Base-by-base conservation (phyloP, 208 protist species). In the Acanthamoeba sp. region DNA sequence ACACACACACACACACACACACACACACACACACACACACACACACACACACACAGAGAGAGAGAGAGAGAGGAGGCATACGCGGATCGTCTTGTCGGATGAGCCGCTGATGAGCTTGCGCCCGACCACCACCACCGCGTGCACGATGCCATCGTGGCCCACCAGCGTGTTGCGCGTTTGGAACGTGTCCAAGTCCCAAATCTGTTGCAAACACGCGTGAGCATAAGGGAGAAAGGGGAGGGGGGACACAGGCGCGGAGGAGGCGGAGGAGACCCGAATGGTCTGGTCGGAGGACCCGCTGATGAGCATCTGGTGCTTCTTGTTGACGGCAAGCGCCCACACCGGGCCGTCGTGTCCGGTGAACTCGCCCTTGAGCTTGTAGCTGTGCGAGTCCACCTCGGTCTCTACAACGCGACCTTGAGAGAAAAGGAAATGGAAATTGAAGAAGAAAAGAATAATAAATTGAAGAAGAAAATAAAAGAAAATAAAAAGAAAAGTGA, bases 281-380 rank as follows among this genome's bases (percentile, higher is more conserved):
- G 87, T 76, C 40, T 92, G 7, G 45, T 92, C 87, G 36, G 48
- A 69, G 34, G 87, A 92, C 4, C 87, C 87, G 42, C 87, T 92
- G 29, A 92, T 76, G 32, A 92, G 87, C 80, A 59, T 89, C 29
- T 89, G 80, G 2, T 20, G 59, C 50, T 66, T 92, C 27, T 66
- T 66, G 36, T 20, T 69, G 6, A 92, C 87, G 1, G 87, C 87
- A 29, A 92, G 22, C 34, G 87, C 24, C 87, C 87, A 92, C n/a
- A 92, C 87, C 22, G 87, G 87, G 14, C 87, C 80, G 32, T 69
- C 55, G 36, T 92, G 87, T 4, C 87, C 87, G 9, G 3, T 69
- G 87, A 92, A 92, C 27, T n/a, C 45, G 20, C 55, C 87, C 45
- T 92, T 92, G 3, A 66, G 24, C 62, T 73, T 73, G 87, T 29